Evolutionary conservation across 345 rosid species (phyloP).

Genomic region (Hibiscus tridactylites): DNA sequence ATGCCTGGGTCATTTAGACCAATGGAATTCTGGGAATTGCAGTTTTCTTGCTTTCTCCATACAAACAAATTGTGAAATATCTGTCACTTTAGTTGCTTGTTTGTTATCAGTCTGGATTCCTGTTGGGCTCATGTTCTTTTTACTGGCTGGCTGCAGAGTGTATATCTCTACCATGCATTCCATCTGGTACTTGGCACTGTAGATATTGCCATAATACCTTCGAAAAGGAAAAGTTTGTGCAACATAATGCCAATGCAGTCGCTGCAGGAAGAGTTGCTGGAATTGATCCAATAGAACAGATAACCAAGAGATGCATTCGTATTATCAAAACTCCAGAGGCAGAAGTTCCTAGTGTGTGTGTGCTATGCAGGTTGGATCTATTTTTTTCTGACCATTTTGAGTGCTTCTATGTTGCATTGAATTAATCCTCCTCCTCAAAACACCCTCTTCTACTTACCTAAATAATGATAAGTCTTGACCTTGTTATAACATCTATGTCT

Average conservation of each 20-base stretch:
- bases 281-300: slow-evolving; percentile 81
- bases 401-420: neutral
- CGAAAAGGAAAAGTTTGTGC: slow-evolving; percentile 59
- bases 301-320: slow-evolving; percentile 76
- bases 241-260: slow-evolving; percentile 58
- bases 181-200: slow-evolving; percentile 77
- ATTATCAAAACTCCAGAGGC: slow-evolving; percentile 51
- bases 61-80: neutral
- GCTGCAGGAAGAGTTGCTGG: slow-evolving; percentile 91
- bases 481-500: neutral
- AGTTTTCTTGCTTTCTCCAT: neutral
- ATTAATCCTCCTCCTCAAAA: neutral
- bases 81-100: neutral
- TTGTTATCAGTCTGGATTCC: slow-evolving; percentile 1
- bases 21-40: neutral
- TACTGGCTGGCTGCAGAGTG: slow-evolving; percentile 34
- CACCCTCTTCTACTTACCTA: neutral
- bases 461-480: neutral
- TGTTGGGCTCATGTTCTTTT: neutral
- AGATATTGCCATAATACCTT: slow-evolving; percentile 51
- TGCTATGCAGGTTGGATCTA: slow-evolving; percentile 66
- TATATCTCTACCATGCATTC: slow-evolving; percentile 39
- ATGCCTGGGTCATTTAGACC: neutral
- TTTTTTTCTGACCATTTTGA: neutral
- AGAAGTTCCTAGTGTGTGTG: slow-evolving; percentile 69